Evolutionary conservation across 139 green algal genomes (phyloP), one percentile per base, ranked within the genome.

Genomic region (Tetradesmus lagerheimii): DNA sequence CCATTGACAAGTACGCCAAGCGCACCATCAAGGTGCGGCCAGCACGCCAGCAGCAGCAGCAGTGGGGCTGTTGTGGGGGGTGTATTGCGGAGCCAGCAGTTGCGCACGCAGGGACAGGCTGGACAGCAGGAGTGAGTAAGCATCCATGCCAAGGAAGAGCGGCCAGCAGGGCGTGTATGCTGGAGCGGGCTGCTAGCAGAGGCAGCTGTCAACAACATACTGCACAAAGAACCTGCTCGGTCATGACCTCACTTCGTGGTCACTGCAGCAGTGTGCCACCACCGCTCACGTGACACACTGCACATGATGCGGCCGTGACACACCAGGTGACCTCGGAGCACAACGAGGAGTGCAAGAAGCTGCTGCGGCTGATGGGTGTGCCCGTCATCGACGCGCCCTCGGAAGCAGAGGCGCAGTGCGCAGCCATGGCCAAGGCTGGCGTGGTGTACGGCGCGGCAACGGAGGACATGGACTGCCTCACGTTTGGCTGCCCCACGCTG

Each of bases 391-490:
- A 97, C 80, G 98, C 98, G 23, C 97, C 97, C 6, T 95, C 90
- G 9, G 98, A 99, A 92, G 98, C 98, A 27, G 98, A 99, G 91
- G 98, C 98, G 18, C 95, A 99, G 91, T 99, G 97, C 86, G 95
- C 96, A 2, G 83, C 92, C 34, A 94, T 99, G 89, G 96, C 93
- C 91, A 97, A 97, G 93, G 92, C 93, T 29, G 95, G 94, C 27
- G 86, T 97, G 82, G 96, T 99, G 90, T 99, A 98, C 62, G 97
- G 91, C 20, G 97, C 98, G 8, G 96, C 97, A 2, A 98, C 98
- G 4, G 98, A 99, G 91, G 98, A 99, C 95, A 99, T 99, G 98
- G 98, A 99, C 92, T 94, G 96, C 14, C 94, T 99, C 34, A 99
- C 97, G 1, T 99, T 99, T 91, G 98, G 95, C 38, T 94, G 95